These are phyloP conservation scores for Blastobotrys terrestris DNA, from an alignment of 805 yeast species.

Conservation along the genomic window DNA sequence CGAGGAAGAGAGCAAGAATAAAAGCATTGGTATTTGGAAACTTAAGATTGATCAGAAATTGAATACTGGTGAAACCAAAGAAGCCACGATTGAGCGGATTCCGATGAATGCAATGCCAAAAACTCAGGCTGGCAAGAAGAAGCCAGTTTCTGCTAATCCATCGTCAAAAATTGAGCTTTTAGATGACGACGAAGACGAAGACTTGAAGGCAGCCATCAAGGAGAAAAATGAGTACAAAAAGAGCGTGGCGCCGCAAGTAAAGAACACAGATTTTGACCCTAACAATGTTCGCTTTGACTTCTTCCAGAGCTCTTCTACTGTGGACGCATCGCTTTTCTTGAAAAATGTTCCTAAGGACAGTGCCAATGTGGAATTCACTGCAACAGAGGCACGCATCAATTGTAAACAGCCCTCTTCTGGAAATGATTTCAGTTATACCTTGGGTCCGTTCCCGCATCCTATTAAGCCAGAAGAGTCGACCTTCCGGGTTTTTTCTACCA, in stretches of 20 bases:
- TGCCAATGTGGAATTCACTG: constrained; percentile 36
- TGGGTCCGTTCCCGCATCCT: constrained; percentile 47
- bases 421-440: constrained; percentile 51
- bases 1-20: constrained; percentile 15
- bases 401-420: constrained; percentile 21
- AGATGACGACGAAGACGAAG: constrained; percentile 1
- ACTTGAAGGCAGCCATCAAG: background rate
- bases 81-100: background rate
- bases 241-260: background rate
- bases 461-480: constrained; percentile 44
- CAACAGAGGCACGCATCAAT: constrained; percentile 8
- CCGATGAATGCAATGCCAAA: constrained; percentile 1
- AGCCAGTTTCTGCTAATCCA: background rate
- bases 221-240: background rate
- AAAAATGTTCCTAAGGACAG: constrained; percentile 52
- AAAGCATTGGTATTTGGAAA: constrained; percentile 18
- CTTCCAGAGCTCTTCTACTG: constrained; percentile 56
- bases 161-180: background rate
- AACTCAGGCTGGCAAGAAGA: background rate
- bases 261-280: constrained; percentile 7
- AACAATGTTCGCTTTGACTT: constrained; percentile 49
- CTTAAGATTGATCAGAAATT: constrained; percentile 14
- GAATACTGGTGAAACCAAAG: constrained; percentile 5
- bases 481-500: constrained; percentile 57
- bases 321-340: constrained; percentile 67